These are phyloP conservation scores for Triangularia setosa DNA, from an alignment of 2,329 filamentous ascomycete genomes.

Conservation along the genomic window DNA sequence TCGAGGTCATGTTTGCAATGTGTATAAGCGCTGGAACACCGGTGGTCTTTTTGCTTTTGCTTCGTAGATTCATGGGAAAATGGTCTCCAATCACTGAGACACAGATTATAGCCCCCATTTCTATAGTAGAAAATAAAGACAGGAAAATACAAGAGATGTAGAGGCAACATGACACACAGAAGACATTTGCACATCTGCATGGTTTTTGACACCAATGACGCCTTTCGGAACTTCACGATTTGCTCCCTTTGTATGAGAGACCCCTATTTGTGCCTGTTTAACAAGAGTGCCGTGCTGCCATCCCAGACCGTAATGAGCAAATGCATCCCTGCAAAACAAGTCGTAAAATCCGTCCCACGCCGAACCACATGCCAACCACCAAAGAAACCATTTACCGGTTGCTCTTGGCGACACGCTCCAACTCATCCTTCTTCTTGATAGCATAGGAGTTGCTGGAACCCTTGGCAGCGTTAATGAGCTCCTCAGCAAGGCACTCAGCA, in stretches of 20 bases:
- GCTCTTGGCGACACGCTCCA: slow-evolving; percentile 99
- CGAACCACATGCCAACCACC: slow-evolving; percentile 25
- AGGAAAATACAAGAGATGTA: background rate
- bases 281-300: slow-evolving; percentile 42
- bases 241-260: slow-evolving; percentile 31
- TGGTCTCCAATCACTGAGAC: background rate
- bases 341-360: slow-evolving; percentile 35
- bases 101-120: background rate
- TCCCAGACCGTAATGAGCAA: slow-evolving; percentile 43
- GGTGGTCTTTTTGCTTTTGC: background rate
- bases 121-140: slow-evolving; percentile 3
- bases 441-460: slow-evolving; percentile 99
- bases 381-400: slow-evolving; percentile 78
- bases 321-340: slow-evolving; percentile 40
- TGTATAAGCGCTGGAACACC: background rate
- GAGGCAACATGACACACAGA: slow-evolving; percentile 16
- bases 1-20: background rate
- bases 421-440: slow-evolving; percentile 99
- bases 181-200: slow-evolving; percentile 11
- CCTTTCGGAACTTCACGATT: slow-evolving; percentile 25
- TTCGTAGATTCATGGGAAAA: slow-evolving; percentile 13
- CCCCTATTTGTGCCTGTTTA: slow-evolving; percentile 39
- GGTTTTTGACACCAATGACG: slow-evolving; percentile 4
- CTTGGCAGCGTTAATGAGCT: slow-evolving; percentile 99
- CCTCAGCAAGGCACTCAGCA: slow-evolving; percentile 98